Evolutionary conservation across 805 yeast genomes (phyloP), one percentile per base, ranked within the genome.

Genomic region (Zygosaccharomyces bailii): DNA sequence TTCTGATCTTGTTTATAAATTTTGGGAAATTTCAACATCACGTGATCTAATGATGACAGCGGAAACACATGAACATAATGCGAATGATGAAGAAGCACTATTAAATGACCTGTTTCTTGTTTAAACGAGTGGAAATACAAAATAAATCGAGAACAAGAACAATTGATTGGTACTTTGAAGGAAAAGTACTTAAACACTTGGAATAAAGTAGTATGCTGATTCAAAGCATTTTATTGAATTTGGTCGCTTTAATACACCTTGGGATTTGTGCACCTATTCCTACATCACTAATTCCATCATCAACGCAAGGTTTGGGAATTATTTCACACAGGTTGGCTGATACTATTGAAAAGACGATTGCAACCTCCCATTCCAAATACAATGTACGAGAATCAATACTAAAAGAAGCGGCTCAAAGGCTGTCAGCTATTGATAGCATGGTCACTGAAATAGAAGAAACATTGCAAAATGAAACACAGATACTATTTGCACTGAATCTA

Each of bases 401-500:
- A 8, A 13, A 31, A 7, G 39, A 34, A 20, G 45, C 43, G 13
- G 29, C 39, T 19, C 19, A 29, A 24, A 9, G 17, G 4, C 16
- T 45, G 34, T 30, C 34, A 3, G 24, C 17, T 5, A 37, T 42
- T 13, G 29, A 30, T 10, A 25, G 21, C 10, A 36, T 37, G 24
- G 30, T 45, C 5, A 18, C 21, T 5, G 23, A 35, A 3, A n/a
- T 34, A 3, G 29, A 21, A 2, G 17, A 17, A 17, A 38, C 21
- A 18, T 45, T 36, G 13, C 37, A 16, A 9, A 16, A 33, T n/a
- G 45, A 45, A n/a, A 36, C 29, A 38, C 32, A 38, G 19, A 34
- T 42, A 21, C 17, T 44, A 9, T 30, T 33, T 8, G 47, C 48
- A 9, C 34, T 48, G 13, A 44, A 48, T 18, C 9, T 33, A 16